phyloP scores from a whole-genome alignment of 495 filamentous ascomycete species.

The Penicillium pancosmium region DNA sequence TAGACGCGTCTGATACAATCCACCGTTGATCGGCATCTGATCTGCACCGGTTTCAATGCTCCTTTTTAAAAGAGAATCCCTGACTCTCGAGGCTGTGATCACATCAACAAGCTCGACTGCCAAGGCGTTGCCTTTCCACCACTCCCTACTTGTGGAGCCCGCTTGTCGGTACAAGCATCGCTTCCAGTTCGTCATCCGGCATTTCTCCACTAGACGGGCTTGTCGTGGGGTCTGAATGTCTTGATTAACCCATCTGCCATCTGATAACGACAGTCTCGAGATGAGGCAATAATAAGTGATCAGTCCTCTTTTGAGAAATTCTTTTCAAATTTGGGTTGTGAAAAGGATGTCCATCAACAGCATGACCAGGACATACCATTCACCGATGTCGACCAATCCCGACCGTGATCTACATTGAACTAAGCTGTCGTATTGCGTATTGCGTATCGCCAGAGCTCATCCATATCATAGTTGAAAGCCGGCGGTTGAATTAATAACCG shows the following conservation, averaged over 20 bases:
- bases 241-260: not conserved
- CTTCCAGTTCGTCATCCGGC: constrained; percentile 1
- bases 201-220: not conserved
- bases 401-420: too few relatives aligned
- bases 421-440: too few relatives aligned
- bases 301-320: too few relatives aligned
- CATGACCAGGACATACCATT: too few relatives aligned
- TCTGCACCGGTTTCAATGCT: not conserved
- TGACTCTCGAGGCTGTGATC: not conserved
- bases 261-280: not conserved
- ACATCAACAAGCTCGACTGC: not conserved
- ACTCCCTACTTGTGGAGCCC: not conserved
- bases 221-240: not conserved
- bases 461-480: too few relatives aligned
- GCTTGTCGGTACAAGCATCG: not conserved
- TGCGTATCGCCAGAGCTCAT: too few relatives aligned
- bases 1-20: not conserved
- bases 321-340: too few relatives aligned
- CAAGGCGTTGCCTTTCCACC: not conserved
- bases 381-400: too few relatives aligned
- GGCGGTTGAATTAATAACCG: too few relatives aligned
- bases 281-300: too few relatives aligned
- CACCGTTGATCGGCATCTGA: not conserved
- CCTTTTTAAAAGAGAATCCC: too few relatives aligned
- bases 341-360: too few relatives aligned